phyloP scores from a whole-genome alignment of 2,329 filamentous ascomycete genomes.

The Ilyonectria mors-panacis region DNA sequence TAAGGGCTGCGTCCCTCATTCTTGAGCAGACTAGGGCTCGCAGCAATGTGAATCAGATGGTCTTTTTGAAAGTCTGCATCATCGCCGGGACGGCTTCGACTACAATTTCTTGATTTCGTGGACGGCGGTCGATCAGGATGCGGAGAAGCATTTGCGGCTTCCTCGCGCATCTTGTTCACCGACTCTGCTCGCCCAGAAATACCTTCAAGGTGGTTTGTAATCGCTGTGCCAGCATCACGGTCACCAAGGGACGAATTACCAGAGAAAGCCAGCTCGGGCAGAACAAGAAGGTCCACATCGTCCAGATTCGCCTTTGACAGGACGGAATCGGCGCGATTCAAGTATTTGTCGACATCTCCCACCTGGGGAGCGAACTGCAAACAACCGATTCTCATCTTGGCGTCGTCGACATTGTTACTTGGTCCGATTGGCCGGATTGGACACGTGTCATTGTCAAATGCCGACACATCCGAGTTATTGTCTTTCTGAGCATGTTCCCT shows the following conservation, averaged over 20 bases:
- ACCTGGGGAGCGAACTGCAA: constrained; percentile 81
- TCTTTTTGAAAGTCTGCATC: not conserved
- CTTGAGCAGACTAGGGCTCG: constrained; percentile 34
- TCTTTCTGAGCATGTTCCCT: too few relatives aligned
- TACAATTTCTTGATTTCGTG: constrained; percentile 10
- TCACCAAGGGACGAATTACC: constrained; percentile 61
- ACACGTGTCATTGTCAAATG: too few relatives aligned
- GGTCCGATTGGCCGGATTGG: too few relatives aligned
- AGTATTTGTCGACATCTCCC: constrained; percentile 79
- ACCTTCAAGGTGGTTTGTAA: constrained; percentile 42
- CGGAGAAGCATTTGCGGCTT: not conserved
- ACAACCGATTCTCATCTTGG: constrained; percentile 76
- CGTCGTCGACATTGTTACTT: too few relatives aligned
- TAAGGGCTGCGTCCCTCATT: not conserved
- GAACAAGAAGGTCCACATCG: constrained; percentile 78
- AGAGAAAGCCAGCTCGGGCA: constrained; percentile 84
- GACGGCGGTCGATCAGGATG: constrained; percentile 16
- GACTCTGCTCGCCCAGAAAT: constrained; percentile 47
- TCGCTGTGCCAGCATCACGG: constrained; percentile 10
- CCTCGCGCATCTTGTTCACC: constrained; percentile 13
- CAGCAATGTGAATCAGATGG: constrained; percentile 30
- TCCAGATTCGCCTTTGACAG: constrained; percentile 66
- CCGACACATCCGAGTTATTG: too few relatives aligned
- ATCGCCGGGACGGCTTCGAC: constrained; percentile 4
- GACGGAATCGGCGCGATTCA: constrained; percentile 57